A percentile compares a stretch with the other conserved stretches of the same genome.
Conservation (phyloP, 768 basidiomycete genomes). For the Boletus barrowsii region DNA sequence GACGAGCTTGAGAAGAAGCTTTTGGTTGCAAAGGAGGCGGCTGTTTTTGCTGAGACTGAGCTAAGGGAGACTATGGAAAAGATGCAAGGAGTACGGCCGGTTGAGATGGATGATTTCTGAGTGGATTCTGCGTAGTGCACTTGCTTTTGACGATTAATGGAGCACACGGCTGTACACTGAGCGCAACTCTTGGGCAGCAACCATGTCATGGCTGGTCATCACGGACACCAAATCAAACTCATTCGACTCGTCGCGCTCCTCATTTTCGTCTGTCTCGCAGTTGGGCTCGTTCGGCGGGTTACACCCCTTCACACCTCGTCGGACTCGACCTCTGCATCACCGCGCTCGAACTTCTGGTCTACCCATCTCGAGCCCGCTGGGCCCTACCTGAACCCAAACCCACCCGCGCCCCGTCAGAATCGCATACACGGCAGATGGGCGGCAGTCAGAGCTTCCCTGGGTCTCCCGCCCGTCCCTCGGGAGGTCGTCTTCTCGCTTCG, state of each 20-base stretch:
- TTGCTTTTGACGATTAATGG: background rate
- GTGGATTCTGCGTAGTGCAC: background rate
- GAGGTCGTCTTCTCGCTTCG: background rate
- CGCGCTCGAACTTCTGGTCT: background rate
- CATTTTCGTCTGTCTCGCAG: constrained; percentile 23
- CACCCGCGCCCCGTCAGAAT: background rate
- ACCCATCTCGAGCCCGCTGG: background rate
- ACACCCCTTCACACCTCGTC: background rate
- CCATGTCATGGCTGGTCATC: constrained; percentile 23
- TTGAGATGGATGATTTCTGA: constrained; percentile 37
- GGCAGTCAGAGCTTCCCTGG: constrained; percentile 29
- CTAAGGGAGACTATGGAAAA: constrained; percentile 72
- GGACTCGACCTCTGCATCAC: background rate
- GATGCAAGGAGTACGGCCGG: constrained; percentile 54
- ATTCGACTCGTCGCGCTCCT: constrained; percentile 18
- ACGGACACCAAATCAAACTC: constrained; percentile 10
- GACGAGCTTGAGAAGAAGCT: constrained; percentile 78
- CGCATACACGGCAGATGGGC: constrained; percentile 33
- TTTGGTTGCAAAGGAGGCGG: constrained; percentile 64
- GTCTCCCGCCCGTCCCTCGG: constrained; percentile 26
- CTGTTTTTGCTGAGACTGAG: constrained; percentile 70
- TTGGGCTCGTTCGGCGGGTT: constrained; percentile 17
- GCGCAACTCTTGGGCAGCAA: background rate
- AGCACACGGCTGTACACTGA: too few species aligned
- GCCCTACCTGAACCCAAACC: background rate